Evolutionary conservation across 257 asterid genomes (phyloP), one percentile per base, ranked within the genome.

Genomic region (Solanum okadae): DNA sequence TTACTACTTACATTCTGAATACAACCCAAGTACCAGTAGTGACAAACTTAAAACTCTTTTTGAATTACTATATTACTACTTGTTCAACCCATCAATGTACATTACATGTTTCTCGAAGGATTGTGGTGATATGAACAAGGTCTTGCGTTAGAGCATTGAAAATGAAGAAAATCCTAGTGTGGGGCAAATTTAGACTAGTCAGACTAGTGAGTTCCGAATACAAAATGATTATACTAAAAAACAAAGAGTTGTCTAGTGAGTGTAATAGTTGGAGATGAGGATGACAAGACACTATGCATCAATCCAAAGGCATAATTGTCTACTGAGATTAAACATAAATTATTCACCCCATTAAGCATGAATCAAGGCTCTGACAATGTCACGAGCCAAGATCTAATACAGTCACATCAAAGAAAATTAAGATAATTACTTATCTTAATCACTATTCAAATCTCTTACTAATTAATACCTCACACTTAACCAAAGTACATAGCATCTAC

Each of bases 311-410:
- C 86, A 82, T 82, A 20, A 49, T 49, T 82, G 70, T 82, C 86
- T 82, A 49, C 22, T 49, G 20, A 16, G 86, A 82, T 6, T 82
- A 81, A 46, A 46, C 86, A 29, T 35, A 70, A 76, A 86, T 42
- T 49, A 44, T 72, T 86, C 33, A 76, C 56, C 68, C 63, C 27
- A 86, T 86, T 71, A 44, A 52, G 77, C 76, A 78, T 59, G 72
- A 49, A 79, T 56, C 75, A 12, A 71, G 61, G 33, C 59, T 83
- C 89, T 83, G 87, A 86, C 88, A 83, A n/a, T 33, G 25, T 75
- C 90, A 90, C 86, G 87, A 90, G 75, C 67, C 88, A 31, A 83
- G 83, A 82, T 86, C 85, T 85, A 70, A 2, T 22, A 84, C 70
- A 49, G 68, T 49, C 22, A 10, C 42, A 46, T 82, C 22, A 49